A percentile compares a stretch with the other conserved stretches of the same genome.
phyloP scores from a whole-genome alignment of 2,329 filamentous ascomycete genomes.

The Neopestalotiopsis sp. region DNA sequence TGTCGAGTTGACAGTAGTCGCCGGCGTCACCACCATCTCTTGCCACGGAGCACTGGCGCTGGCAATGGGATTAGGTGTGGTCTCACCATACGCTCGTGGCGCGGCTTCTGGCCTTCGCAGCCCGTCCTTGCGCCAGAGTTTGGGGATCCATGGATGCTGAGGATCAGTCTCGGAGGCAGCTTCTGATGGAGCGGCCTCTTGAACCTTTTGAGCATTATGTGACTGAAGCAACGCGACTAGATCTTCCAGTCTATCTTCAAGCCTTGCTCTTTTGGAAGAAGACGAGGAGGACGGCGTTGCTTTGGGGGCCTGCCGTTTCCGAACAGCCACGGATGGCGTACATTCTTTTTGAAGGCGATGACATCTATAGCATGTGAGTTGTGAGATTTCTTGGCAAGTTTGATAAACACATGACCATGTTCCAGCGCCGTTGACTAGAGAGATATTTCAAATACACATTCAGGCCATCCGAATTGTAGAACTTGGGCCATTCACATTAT shows the following conservation, averaged over 20 bases:
- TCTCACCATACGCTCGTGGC: not conserved
- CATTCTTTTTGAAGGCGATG: conserved; percentile 21
- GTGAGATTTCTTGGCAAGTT: not conserved
- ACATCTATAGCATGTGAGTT: conserved; percentile 10
- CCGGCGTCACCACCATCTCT: not conserved
- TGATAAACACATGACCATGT: too few species aligned
- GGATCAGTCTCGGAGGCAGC: not conserved
- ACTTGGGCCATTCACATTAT: not conserved
- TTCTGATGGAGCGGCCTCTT: conserved; percentile 3
- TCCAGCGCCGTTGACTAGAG: too few species aligned
- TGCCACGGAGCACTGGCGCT: not conserved
- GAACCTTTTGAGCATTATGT: conserved; percentile 19
- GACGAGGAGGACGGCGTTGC: conserved; percentile 4
- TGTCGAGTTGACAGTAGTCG: not conserved
- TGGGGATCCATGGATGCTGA: conserved; percentile 6
- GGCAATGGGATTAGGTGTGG: not conserved
- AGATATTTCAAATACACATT: too few species aligned
- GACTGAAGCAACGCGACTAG: conserved; percentile 37
- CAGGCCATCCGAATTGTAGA: too few species aligned
- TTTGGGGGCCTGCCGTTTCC: conserved; percentile 28
- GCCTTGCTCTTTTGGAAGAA: conserved; percentile 25
- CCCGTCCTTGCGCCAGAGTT: not conserved
- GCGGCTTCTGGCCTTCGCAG: not conserved
- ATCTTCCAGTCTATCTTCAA: conserved; percentile 37
- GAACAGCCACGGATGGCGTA: conserved; percentile 15